Conservation (phyloP, 257 asterid genomes). For the Solanum verrucosum region DNA sequence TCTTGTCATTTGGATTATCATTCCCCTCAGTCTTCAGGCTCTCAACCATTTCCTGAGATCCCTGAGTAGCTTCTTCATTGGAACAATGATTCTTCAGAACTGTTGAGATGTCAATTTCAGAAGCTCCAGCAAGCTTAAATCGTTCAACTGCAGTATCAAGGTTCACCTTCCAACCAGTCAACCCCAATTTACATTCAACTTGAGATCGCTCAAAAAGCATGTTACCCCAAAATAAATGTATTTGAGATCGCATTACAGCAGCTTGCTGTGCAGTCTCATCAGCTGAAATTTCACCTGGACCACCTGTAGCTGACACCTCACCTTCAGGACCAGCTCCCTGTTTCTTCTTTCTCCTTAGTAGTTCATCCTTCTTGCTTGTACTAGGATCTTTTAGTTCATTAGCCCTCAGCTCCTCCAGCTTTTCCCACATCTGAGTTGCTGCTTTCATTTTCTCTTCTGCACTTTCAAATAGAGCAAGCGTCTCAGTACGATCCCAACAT, state of each 20-base stretch:
- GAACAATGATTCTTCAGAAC: slow-evolving; percentile 73
- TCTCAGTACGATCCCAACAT: slow-evolving; percentile 68
- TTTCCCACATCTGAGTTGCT: slow-evolving; percentile 91
- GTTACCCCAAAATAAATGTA: slow-evolving; percentile 88
- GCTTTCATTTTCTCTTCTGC: slow-evolving; percentile 80
- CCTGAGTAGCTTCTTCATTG: slow-evolving; percentile 38
- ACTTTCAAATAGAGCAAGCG: slow-evolving; percentile 53
- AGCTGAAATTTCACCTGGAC: slow-evolving; percentile 38
- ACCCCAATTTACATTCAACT: slow-evolving; percentile 55
- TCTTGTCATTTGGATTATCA: neutral
- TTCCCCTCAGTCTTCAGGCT: slow-evolving; percentile 3
- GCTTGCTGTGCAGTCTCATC: slow-evolving; percentile 83
- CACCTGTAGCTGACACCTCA: slow-evolving; percentile 23
- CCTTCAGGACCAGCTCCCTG: slow-evolving; percentile 37
- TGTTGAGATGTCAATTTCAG: slow-evolving; percentile 66
- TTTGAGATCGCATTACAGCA: slow-evolving; percentile 80
- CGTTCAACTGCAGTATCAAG: slow-evolving; percentile 66
- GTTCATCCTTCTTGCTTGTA: slow-evolving; percentile 56
- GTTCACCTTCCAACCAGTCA: slow-evolving; percentile 73
- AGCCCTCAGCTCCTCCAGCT: slow-evolving; percentile 75
- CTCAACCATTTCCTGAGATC: slow-evolving; percentile 24
- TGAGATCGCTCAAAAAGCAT: slow-evolving; percentile 87
- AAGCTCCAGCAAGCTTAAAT: slow-evolving; percentile 89
- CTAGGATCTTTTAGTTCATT: slow-evolving; percentile 50
- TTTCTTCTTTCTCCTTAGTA: slow-evolving; percentile 48